These are phyloP conservation scores for Canna indica DNA, from an alignment of 176 grass and related monocot genomes.

Conservation along the genomic window DNA sequence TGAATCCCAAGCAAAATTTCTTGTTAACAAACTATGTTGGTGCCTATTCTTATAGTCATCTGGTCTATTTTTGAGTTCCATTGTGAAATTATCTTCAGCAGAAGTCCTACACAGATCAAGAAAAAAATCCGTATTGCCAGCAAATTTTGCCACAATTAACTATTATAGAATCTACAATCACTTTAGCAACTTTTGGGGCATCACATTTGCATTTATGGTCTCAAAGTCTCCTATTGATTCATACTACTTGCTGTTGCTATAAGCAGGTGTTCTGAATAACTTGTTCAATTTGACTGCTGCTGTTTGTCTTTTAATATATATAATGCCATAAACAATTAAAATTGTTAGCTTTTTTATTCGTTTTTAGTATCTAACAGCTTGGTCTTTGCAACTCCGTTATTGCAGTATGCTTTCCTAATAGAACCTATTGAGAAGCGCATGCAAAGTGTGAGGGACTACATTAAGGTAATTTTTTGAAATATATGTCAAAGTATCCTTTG, in stretches of 20 bases:
- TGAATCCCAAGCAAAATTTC: too few relatives aligned
- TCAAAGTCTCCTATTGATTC: neutral
- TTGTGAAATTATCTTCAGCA: too few relatives aligned
- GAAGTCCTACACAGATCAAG: too few relatives aligned
- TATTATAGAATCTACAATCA: neutral
- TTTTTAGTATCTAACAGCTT: neutral
- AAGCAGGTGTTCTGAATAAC: too few relatives aligned
- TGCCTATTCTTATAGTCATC: too few relatives aligned
- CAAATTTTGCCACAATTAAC: neutral
- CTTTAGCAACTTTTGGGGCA: neutral
- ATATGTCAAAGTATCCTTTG: neutral
- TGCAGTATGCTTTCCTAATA: slow-evolving; percentile 79
- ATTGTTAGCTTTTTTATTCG: neutral
- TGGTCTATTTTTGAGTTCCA: too few relatives aligned
- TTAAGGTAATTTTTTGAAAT: slow-evolving; percentile 43
- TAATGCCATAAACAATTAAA: neutral
- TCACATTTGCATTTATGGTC: neutral
- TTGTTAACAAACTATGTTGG: too few relatives aligned
- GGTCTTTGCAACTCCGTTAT: neutral
- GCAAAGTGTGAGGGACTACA: slow-evolving; percentile 69
- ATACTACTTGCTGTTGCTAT: neutral
- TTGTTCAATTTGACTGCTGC: too few relatives aligned
- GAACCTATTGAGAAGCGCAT: slow-evolving; percentile 69
- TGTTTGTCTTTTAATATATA: neutral
- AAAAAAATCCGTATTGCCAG: too few relatives aligned